phyloP scores from a whole-genome alignment of 1,284 basidiomycete genomes.

The Sanghuangporus baumii region DNA sequence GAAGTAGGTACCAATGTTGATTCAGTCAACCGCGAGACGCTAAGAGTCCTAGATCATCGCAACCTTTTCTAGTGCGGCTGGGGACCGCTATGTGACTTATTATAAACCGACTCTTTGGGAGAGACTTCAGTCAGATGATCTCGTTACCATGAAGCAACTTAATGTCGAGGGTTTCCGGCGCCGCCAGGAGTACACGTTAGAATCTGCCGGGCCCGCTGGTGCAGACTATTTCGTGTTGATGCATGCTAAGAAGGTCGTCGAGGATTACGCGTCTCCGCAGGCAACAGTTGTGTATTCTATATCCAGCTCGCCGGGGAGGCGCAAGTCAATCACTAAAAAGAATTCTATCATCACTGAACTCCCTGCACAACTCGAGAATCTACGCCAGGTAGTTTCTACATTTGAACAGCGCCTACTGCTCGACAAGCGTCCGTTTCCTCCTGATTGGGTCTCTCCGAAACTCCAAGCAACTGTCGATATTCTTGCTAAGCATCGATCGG shows the following conservation, averaged over 20 bases:
- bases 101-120: conserved; percentile 49
- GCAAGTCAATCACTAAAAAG: not conserved
- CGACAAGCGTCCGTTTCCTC: conserved; percentile 31
- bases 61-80: conserved; percentile 46
- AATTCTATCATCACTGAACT: not conserved
- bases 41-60: conserved; percentile 44
- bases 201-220: conserved; percentile 46
- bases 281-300: not conserved
- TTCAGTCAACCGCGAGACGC: not conserved
- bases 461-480: conserved; percentile 54
- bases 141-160: conserved; percentile 30
- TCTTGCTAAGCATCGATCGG: conserved; percentile 47
- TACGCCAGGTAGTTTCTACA: not conserved
- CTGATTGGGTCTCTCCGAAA: conserved; percentile 70
- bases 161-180: conserved; percentile 36
- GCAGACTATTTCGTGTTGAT: conserved; percentile 50
- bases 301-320: not conserved
- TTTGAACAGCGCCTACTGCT: conserved; percentile 13
- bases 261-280: not conserved
- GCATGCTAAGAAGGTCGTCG: conserved; percentile 12
- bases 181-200: conserved; percentile 53
- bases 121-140: conserved; percentile 43
- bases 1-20: conserved; percentile 42
- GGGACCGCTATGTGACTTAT: conserved; percentile 41
- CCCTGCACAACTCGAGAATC: not conserved